Percentiles rank a stretch among this genome's conserved stretches.
Conservation (phyloP, 257 asterid species). For the Solanum habrochaites region DNA sequence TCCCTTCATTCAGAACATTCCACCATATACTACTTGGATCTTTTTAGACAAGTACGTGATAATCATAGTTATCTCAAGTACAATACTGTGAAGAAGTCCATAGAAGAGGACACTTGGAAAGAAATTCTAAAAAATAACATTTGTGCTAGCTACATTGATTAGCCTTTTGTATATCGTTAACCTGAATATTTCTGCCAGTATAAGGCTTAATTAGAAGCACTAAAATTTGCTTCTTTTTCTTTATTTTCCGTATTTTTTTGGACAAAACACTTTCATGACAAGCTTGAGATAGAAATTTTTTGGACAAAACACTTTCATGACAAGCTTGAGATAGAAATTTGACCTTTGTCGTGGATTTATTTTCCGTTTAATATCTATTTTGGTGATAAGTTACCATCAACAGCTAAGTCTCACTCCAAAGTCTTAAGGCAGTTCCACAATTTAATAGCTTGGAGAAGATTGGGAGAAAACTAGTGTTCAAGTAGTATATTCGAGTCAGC, state of each 20-base stretch:
- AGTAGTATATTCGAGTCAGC: background rate
- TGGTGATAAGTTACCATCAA: background rate
- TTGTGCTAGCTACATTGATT: background rate
- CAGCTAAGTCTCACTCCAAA: background rate
- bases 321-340: background rate
- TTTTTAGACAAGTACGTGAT: conserved; percentile 59
- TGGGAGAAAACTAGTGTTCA: background rate
- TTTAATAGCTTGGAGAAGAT: background rate
- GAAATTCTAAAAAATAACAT: background rate
- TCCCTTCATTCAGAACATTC: conserved; percentile 58
- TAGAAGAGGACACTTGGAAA: background rate
- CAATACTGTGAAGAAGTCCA: background rate
- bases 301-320: background rate
- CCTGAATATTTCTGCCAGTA: background rate
- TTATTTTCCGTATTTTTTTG: background rate
- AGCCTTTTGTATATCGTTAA: background rate
- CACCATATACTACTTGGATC: conserved; percentile 90
- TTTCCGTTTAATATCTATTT: background rate
- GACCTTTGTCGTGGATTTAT: background rate
- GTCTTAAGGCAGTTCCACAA: background rate
- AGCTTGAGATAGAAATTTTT: background rate
- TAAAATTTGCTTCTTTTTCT: background rate
- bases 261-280: background rate
- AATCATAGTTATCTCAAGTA: background rate
- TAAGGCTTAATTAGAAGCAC: background rate